Conservation (phyloP, 257 asterid genomes). For the Solanum peruvianum region DNA sequence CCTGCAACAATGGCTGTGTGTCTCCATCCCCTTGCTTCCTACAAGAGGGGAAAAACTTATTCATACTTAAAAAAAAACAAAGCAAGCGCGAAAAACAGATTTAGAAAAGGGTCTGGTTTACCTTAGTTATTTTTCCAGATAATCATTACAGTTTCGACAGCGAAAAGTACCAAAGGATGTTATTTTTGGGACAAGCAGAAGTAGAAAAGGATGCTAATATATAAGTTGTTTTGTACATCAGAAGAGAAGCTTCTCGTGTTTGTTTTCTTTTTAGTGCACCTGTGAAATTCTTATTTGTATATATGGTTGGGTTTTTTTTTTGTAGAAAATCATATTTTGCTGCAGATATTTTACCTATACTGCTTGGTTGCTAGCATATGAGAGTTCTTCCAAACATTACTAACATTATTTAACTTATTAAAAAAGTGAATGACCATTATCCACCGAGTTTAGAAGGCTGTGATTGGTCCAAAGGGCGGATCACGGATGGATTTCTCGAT, state of each 20-base stretch:
- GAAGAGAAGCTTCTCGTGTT: not conserved
- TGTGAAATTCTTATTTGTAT: not conserved
- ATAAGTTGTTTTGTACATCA: not conserved
- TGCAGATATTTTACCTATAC: not conserved
- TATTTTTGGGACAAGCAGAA: not conserved
- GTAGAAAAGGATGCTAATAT: not conserved
- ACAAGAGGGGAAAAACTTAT: not conserved
- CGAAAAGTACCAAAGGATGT: not conserved
- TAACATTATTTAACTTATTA: not conserved
- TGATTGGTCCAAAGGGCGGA: too few species aligned
- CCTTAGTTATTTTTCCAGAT: not conserved
- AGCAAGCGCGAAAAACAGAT: not conserved
- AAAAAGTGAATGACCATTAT: not conserved
- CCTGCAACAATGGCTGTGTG: slow-evolving; percentile 69
- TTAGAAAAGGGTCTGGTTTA: not conserved
- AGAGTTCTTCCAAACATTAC: not conserved
- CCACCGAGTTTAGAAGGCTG: too few species aligned
- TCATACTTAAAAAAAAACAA: not conserved
- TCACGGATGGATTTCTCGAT: too few species aligned
- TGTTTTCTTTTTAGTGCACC: not conserved
- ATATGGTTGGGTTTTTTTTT: not conserved
- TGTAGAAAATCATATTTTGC: not conserved
- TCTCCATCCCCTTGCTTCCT: slow-evolving; percentile 71
- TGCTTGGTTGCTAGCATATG: not conserved
- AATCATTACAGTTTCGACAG: not conserved